phyloP scores from a whole-genome alignment of 1,284 basidiomycete species.

The Macrocystidia cucumis region DNA sequence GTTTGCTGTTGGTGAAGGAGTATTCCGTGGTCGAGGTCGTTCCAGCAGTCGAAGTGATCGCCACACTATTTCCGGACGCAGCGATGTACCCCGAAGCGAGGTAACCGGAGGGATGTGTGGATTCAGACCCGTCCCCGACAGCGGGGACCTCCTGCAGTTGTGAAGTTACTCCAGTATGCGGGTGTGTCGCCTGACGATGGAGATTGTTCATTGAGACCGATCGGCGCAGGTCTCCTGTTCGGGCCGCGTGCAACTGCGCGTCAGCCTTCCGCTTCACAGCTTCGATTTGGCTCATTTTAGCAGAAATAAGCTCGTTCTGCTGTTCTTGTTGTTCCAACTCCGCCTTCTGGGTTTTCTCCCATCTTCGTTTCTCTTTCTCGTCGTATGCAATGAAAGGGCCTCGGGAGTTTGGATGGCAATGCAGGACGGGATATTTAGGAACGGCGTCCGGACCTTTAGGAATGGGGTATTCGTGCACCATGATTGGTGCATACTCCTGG shows the following conservation, averaged over 20 bases:
- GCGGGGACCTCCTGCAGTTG: slow-evolving; percentile 23
- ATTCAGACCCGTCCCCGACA: slow-evolving; percentile 45
- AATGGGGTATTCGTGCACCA: slow-evolving; percentile 56
- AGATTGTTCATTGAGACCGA: slow-evolving; percentile 77
- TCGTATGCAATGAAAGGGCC: slow-evolving; percentile 71
- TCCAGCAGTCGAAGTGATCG: slow-evolving; percentile 83
- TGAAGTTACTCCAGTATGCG: too few relatives aligned
- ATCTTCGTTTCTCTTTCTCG: slow-evolving; percentile 59
- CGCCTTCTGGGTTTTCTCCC: slow-evolving; percentile 46
- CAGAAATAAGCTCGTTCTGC: slow-evolving; percentile 31
- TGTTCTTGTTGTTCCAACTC: slow-evolving; percentile 45
- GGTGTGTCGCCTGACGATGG: slow-evolving; percentile 37
- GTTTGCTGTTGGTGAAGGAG: slow-evolving; percentile 30
- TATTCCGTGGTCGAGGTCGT: slow-evolving; percentile 73
- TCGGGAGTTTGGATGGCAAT: slow-evolving; percentile 64
- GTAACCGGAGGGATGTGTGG: slow-evolving; percentile 64
- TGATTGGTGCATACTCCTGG: slow-evolving; percentile 68
- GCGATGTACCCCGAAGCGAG: slow-evolving; percentile 68
- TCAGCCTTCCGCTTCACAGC: slow-evolving; percentile 36
- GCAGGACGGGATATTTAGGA: slow-evolving; percentile 58
- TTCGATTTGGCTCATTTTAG: slow-evolving; percentile 24
- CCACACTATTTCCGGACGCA: slow-evolving; percentile 93
- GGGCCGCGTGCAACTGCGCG: slow-evolving; percentile 29
- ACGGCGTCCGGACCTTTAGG: slow-evolving; percentile 41
- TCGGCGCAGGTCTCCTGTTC: slow-evolving; percentile 58